Percentiles rank a stretch among this genome's conserved stretches.
phyloP scores from a whole-genome alignment of 179 eudicot genomes.

The Corrigiola litoralis region DNA sequence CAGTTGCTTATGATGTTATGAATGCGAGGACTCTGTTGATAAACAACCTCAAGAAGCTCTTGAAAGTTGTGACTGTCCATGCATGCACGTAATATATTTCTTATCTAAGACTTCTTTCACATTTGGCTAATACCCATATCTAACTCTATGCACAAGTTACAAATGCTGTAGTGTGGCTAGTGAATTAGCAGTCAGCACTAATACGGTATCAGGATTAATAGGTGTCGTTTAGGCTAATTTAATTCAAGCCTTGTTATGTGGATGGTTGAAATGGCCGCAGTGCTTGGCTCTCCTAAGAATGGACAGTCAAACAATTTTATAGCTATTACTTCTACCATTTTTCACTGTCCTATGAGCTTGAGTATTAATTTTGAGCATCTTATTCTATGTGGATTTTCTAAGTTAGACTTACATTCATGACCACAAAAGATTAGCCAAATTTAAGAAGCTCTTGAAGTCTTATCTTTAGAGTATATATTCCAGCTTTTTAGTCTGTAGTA shows the following conservation, averaged over 20 bases:
- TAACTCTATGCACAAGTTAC: background rate
- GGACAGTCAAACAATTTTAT: background rate
- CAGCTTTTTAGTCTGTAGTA: too few species aligned
- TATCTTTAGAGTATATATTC: too few species aligned
- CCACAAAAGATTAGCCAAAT: background rate
- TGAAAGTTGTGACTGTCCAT: slow-evolving; percentile 74
- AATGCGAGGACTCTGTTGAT: slow-evolving; percentile 74
- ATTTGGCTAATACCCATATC: background rate
- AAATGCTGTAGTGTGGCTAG: slow-evolving; percentile 2
- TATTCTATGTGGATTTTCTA: background rate
- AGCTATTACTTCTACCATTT: background rate
- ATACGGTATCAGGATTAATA: background rate
- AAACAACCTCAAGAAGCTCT: slow-evolving; percentile 76
- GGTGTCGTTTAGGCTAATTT: background rate
- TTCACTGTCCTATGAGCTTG: background rate
- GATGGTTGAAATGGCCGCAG: background rate
- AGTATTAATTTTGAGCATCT: background rate
- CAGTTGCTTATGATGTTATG: slow-evolving; percentile 70
- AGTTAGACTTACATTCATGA: background rate
- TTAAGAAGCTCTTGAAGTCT: background rate
- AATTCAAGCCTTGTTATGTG: background rate
- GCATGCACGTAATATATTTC: slow-evolving; percentile 78
- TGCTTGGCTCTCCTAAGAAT: background rate
- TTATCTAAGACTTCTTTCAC: slow-evolving; percentile 7
- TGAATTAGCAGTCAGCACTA: slow-evolving; percentile 2